Evolutionary conservation across 176 grass and related monocot species (phyloP), one percentile per base, ranked within the genome.

Genomic region (Panicum miliaceum): DNA sequence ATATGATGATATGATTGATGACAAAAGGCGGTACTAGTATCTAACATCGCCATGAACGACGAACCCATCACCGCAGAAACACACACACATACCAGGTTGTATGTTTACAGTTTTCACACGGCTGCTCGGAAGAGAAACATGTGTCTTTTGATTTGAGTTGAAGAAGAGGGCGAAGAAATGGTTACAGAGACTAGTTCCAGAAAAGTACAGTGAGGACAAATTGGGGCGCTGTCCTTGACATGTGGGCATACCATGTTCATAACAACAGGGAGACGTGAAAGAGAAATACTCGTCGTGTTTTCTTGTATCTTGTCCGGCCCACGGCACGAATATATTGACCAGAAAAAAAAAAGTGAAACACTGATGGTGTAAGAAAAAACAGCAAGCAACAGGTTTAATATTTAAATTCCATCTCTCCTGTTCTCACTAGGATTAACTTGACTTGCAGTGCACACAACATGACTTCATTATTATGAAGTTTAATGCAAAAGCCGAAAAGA

Each of bases 161-260:
- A 47, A 36, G 20, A 75, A 65, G 66, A 86, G 37, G 19, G 72
- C 22, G 53, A 81, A 59, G 45, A 81, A 61, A 73, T 53, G 3
- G 70, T 69, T 81, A 48, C 23, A 77, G 4, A 16, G 56, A 56
- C 75, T 58, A 56, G 43, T 51, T 42, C 64, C 58, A 27, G 48
- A 86, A 82, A 64, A 73, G 41, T 57, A 68, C 84, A 42, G 48
- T 50, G 59, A 79, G 48, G 79, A 90, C 84, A 86, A 86, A 78
- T 13, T 38, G 67, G n/a, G 58, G 58, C 59, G 79, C 59, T 86
- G 18, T 86, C 88, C 29, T 73, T 86, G 66, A 86, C 88, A 38
- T 78, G 57, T 74, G 27, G 62, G 78, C 63, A 53, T 67, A 36
- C 78, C 26, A 64, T 76, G 56, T 68, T 36, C 67, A 73, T 58